A percentile compares a stretch with the other conserved stretches of the same genome.
These are phyloP conservation scores for Ceratocystis papillata DNA, from an alignment of 2,329 filamentous ascomycete genomes.

Conservation along the genomic window DNA sequence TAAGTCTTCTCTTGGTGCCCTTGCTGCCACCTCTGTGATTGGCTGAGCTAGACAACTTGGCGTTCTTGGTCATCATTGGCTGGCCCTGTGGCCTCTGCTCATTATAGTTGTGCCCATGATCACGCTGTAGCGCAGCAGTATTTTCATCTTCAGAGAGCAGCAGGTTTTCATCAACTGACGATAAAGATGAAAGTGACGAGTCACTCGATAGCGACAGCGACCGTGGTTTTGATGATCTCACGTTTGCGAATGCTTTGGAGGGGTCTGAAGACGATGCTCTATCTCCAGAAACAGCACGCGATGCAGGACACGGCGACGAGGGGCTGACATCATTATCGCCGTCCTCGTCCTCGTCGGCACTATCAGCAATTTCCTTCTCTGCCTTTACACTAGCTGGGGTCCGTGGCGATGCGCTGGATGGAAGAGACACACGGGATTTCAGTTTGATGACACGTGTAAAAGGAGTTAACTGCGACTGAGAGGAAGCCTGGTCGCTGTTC, in stretches of 20 bases:
- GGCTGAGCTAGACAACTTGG: conserved; percentile 7
- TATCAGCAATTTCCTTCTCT: not conserved
- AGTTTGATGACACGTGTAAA: conserved; percentile 14
- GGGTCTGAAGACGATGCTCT: not conserved
- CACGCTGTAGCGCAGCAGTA: not conserved
- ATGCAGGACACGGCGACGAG: conserved; percentile 12
- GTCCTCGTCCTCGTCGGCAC: conserved; percentile 3
- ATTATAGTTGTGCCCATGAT: not conserved
- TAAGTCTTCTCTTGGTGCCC: conserved; percentile 8
- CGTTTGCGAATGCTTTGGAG: not conserved
- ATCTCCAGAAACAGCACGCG: not conserved
- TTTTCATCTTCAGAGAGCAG: conserved; percentile 19
- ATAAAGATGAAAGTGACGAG: conserved; percentile 23
- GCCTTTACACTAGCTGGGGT: not conserved
- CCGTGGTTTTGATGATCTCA: not conserved
- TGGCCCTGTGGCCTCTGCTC: conserved; percentile 10
- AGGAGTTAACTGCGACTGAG: not conserved
- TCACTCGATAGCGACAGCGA: conserved; percentile 22
- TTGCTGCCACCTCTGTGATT: conserved; percentile 21
- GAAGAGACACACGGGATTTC: conserved; percentile 4
- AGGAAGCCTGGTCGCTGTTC: not conserved
- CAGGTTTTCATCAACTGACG: conserved; percentile 20
- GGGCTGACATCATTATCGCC: not conserved
- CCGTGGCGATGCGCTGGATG: not conserved
- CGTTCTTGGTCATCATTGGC: conserved; percentile 22